phyloP scores from a whole-genome alignment of 345 rosid species.

The Sonneratia caseolaris region DNA sequence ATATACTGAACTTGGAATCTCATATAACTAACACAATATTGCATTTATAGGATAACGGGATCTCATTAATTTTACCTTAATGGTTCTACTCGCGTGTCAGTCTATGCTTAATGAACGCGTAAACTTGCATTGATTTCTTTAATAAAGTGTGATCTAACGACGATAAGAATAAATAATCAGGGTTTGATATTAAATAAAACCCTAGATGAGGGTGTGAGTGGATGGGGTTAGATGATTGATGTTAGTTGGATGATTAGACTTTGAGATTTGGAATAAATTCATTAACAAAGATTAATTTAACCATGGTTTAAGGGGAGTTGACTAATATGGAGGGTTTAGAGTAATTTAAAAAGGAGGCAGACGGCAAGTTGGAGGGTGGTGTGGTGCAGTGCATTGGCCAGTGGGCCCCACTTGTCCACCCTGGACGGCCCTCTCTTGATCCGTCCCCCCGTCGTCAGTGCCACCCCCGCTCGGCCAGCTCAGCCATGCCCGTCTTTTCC shows the following conservation, averaged over 20 bases:
- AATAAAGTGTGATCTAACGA: neutral
- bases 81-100: neutral
- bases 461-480: slow-evolving; percentile 17
- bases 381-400: slow-evolving; percentile 28
- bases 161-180: neutral
- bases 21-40: too few species aligned
- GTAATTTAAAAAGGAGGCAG: neutral
- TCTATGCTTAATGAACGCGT: neutral
- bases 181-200: slow-evolving; percentile 5
- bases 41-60: neutral
- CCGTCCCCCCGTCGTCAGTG: slow-evolving; percentile 8
- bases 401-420: slow-evolving; percentile 33
- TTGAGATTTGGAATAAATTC: slow-evolving; percentile 1
- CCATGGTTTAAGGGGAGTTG: slow-evolving; percentile 36
- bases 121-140: neutral
- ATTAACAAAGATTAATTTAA: slow-evolving; percentile 10
- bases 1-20: too few species aligned
- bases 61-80: neutral
- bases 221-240: slow-evolving; percentile 26
- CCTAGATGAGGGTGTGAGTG: slow-evolving; percentile 20
- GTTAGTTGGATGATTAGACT: slow-evolving; percentile 8
- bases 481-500: neutral
- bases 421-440: slow-evolving; percentile 18
- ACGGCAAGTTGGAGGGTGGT: slow-evolving; percentile 14
- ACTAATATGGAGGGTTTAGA: slow-evolving; percentile 18